These are phyloP conservation scores for Jamesozyma rosinii DNA, from an alignment of 805 yeast genomes.

Conservation along the genomic window DNA sequence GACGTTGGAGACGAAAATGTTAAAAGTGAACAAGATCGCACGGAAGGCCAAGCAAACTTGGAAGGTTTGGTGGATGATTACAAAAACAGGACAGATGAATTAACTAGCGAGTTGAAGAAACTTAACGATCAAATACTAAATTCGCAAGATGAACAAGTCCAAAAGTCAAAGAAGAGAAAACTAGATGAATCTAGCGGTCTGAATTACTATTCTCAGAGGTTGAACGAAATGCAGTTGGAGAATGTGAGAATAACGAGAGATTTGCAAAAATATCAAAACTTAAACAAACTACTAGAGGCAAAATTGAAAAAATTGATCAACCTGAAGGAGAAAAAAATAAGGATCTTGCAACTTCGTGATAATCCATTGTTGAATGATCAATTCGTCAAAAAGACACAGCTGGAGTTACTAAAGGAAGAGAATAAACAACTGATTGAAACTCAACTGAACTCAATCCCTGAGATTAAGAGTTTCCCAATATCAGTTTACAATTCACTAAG, in stretches of 20 bases:
- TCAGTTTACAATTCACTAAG: conserved; percentile 55
- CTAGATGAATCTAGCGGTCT: conserved; percentile 18
- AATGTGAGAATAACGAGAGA: conserved; percentile 33
- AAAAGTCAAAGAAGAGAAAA: conserved; percentile 23
- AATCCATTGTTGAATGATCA: conserved; percentile 62
- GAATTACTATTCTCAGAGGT: conserved; percentile 22
- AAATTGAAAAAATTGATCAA: conserved; percentile 31
- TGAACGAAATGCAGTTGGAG: conserved; percentile 34
- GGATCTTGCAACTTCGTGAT: conserved; percentile 52
- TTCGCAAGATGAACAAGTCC: conserved; percentile 8
- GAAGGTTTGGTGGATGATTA: conserved; percentile 44
- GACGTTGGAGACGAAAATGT: conserved; percentile 11
- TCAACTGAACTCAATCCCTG: conserved; percentile 13
- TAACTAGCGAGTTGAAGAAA: conserved; percentile 34
- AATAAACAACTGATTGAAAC: conserved; percentile 43
- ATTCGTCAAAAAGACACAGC: conserved; percentile 42
- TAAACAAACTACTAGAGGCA: conserved; percentile 31
- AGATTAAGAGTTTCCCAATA: conserved; percentile 41
- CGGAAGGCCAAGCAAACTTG: conserved; percentile 2
- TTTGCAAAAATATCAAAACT: conserved; percentile 32
- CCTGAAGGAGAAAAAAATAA: conserved; percentile 33
- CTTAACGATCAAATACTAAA: conserved; percentile 23
- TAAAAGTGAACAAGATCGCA: conserved; percentile 15
- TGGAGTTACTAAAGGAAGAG: conserved; percentile 47
- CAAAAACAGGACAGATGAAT: conserved; percentile 40